A percentile compares a stretch with the other conserved stretches of the same genome.
Conservation (phyloP, 73 alveolate genomes). For the Paraurostyla sp. region DNA sequence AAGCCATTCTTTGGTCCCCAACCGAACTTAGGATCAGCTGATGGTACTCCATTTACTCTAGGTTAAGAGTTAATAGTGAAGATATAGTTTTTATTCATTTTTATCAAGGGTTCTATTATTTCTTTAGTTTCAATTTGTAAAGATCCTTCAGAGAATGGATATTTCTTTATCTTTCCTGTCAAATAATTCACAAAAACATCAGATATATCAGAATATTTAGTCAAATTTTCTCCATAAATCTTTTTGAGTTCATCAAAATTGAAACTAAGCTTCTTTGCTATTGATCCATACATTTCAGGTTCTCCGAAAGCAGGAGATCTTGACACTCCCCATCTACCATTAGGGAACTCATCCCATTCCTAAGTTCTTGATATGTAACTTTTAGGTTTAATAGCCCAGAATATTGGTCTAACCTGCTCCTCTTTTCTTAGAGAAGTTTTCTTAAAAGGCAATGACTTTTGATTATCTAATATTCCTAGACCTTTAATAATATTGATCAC, state of each 20-base stretch:
- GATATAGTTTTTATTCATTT: slow-evolving; percentile 59
- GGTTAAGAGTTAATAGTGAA: slow-evolving; percentile 83
- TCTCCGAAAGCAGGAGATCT: slow-evolving; percentile 85
- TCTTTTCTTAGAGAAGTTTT: slow-evolving; percentile 54
- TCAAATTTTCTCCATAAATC: slow-evolving; percentile 73
- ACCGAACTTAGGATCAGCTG: slow-evolving; percentile 77
- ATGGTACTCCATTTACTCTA: slow-evolving; percentile 69
- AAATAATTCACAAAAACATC: slow-evolving; percentile 49
- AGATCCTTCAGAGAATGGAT: slow-evolving; percentile 81
- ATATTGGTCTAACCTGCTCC: slow-evolving; percentile 84
- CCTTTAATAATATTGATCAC: slow-evolving; percentile 69
- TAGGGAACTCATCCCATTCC: slow-evolving; percentile 88
- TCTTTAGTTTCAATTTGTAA: slow-evolving; percentile 63
- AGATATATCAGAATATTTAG: neutral
- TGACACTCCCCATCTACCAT: slow-evolving; percentile 88
- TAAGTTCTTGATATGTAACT: slow-evolving; percentile 79
- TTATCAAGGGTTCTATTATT: slow-evolving; percentile 47
- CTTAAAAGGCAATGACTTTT: slow-evolving; percentile 70
- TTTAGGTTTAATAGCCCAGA: slow-evolving; percentile 87
- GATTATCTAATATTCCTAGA: slow-evolving; percentile 57
- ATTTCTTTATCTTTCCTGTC: slow-evolving; percentile 64
- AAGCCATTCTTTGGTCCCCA: slow-evolving; percentile 87
- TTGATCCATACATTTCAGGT: slow-evolving; percentile 57
- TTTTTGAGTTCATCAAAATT: slow-evolving; percentile 55
- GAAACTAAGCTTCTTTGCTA: slow-evolving; percentile 48